Base-by-base conservation (phyloP, 148 eudicot genomes). In the Hydrangea macrophylla region DNA sequence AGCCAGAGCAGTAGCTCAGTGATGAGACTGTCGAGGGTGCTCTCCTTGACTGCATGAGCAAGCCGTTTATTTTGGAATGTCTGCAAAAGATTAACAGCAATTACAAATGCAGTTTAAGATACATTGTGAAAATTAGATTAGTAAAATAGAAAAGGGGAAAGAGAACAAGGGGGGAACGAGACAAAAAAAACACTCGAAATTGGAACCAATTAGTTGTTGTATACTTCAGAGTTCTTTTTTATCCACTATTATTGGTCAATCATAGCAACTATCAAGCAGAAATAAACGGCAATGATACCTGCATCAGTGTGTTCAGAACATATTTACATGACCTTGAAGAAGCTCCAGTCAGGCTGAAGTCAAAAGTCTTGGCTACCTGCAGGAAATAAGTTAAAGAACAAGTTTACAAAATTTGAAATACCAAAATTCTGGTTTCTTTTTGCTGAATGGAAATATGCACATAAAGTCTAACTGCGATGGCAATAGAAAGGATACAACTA, bases 311-410 rank as follows among this genome's bases (percentile, higher is more conserved):
- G 81, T 94, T 94, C 67, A 94, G 67, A 30, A 94, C 98, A 74
- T 94, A 94, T 90, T 90, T 94, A 79, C 98, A 94, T 58, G 98
- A 94, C 80, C 98, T 94, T 33, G 98, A 94, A 67, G 98, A 90
- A 61, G 92, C 97, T 35, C 98, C 98, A 17, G 80, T 74, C 65
- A 94, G 75, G 78, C 98, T 88, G 60, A 88, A 94, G 77, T 90
- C 96, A 77, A 94, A 94, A 20, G 98, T 88, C 79, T 81, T 88
- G 9, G 98, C 90, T 45, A 94, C 97, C 98, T 93, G 84, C 64
- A 64, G 69, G 50, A 48, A 26, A 58, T 2, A n/a, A 30, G 18
- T 48, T n/a, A 48, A 48, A 5, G n/a, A 4, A 35, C 39, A 48
- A 48, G 53, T 48, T 48, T 15, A 48, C 22, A 48, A 48, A 3